These are phyloP conservation scores for Leptographium radiaticola DNA, from an alignment of 2,329 filamentous ascomycete genomes.

Conservation along the genomic window DNA sequence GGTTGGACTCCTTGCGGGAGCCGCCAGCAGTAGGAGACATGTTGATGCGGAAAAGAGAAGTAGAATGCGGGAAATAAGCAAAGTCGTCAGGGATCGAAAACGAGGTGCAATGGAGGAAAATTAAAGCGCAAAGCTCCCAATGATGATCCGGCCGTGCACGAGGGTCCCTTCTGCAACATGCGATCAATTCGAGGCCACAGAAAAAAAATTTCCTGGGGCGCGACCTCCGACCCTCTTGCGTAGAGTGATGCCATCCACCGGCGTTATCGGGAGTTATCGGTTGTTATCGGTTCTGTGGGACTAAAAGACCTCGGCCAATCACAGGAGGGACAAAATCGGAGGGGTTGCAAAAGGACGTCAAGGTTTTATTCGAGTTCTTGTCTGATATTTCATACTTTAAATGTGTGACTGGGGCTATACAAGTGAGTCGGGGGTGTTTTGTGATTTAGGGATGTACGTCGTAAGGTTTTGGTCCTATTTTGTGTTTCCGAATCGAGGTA, in stretches of 20 bases:
- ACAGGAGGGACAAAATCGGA: too few relatives aligned
- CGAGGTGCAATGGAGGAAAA: not conserved
- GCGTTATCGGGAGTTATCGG: not conserved
- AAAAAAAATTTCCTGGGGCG: constrained; percentile 1
- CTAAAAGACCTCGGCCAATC: not conserved
- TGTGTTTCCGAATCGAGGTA: too few relatives aligned
- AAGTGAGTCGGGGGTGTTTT: too few relatives aligned
- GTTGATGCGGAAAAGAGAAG: not conserved
- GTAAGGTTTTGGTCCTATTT: too few relatives aligned
- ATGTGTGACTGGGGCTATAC: too few relatives aligned
- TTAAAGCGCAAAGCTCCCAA: not conserved
- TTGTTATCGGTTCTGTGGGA: not conserved
- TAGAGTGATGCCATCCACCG: not conserved
- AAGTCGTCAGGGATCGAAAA: not conserved
- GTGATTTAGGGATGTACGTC: too few relatives aligned
- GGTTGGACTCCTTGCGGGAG: constrained; percentile 69
- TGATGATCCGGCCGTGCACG: not conserved
- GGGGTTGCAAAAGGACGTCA: too few relatives aligned
- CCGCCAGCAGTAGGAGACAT: constrained; percentile 48
- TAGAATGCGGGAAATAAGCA: not conserved
- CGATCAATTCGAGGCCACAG: not conserved
- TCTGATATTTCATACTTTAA: too few relatives aligned
- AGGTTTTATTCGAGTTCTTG: too few relatives aligned
- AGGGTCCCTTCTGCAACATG: not conserved
- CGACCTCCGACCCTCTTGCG: not conserved